Conservation (phyloP, 768 basidiomycete species). For the Pisolithus sp. region DNA sequence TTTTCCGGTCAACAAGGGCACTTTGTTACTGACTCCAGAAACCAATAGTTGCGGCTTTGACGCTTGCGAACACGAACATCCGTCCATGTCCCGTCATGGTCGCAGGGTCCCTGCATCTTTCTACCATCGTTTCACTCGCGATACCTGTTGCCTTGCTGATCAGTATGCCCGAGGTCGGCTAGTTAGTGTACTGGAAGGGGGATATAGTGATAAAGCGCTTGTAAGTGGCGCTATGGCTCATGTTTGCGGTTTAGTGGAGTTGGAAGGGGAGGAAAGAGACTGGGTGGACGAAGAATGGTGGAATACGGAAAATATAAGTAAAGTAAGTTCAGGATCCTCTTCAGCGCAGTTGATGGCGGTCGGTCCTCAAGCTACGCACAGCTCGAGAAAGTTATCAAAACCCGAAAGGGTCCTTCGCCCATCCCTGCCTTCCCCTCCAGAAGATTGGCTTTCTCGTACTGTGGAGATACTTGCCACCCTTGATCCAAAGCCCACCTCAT, state of each 20-base stretch:
- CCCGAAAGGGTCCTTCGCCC: conserved; percentile 46
- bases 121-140: conserved; percentile 75
- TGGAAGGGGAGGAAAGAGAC: background rate
- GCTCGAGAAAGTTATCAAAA: conserved; percentile 64
- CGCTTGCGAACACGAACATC: conserved; percentile 86
- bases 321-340: conserved; percentile 38
- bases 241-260: conserved; percentile 53
- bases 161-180: conserved; percentile 60
- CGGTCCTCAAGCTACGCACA: conserved; percentile 16
- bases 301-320: conserved; percentile 49
- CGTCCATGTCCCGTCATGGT: conserved; percentile 86
- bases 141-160: conserved; percentile 61
- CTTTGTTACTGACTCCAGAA: background rate
- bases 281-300: conserved; percentile 56
- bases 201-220: conserved; percentile 87
- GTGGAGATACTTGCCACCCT: conserved; percentile 20
- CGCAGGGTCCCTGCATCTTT: conserved; percentile 86
- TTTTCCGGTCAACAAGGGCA: background rate
- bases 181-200: conserved; percentile 90
- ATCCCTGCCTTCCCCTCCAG: conserved; percentile 21
- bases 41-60: conserved; percentile 82
- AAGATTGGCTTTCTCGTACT: conserved; percentile 57
- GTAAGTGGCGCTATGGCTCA: conserved; percentile 81
- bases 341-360: background rate
- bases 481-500: conserved; percentile 5